Evolutionary conservation across 805 yeast genomes (phyloP), one percentile per base, ranked within the genome.

Genomic region (Suhomyces tanzawaensis): DNA sequence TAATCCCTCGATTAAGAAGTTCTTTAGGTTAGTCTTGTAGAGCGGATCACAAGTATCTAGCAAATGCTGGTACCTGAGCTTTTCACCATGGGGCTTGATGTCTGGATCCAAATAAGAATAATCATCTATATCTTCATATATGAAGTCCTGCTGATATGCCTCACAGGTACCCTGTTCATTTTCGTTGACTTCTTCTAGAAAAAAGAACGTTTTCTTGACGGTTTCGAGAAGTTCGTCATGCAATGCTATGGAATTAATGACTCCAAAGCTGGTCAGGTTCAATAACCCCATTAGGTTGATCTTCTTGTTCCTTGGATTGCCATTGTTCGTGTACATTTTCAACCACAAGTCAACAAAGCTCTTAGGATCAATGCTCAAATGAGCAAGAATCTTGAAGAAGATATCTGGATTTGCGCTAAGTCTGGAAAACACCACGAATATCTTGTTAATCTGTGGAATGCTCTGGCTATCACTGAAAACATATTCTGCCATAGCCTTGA

Each of bases 111-210:
- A 46, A 46, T 66, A 69, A 4, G 62, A 48, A 42, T 66, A 67
- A 40, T 69, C 71, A 44, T 69, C 70, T 19, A 69, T 61, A 39
- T 69, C 74, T 33, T 64, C 68, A 32, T 68, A 69, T 4, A 58
- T 45, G 36, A 56, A 57, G 43, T 66, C 69, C 33, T 58, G 64
- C 19, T 53, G 52, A 46, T 69, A 69, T 12, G 59, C 64, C 31
- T 58, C 62, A 35, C 71, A 63, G 5, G 47, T 45, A 0, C 72
- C 73, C 4, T 49, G 46, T 4, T 35, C 45, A 7, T 53, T 45
- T 53, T 90, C 97, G 40, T 80, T 76, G 11, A 84, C 71, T 53
- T 88, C 95, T 49, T 90, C 96, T 34, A 86, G 55, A 42, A 83
- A 70, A 35, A 73, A 47, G 15, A 71, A 62, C 2, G 60, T 37